A percentile compares a stretch with the other conserved stretches of the same genome.
phyloP scores from a whole-genome alignment of 352 stramenopile genomes.

The Peronosclerospora sorghi region DNA sequence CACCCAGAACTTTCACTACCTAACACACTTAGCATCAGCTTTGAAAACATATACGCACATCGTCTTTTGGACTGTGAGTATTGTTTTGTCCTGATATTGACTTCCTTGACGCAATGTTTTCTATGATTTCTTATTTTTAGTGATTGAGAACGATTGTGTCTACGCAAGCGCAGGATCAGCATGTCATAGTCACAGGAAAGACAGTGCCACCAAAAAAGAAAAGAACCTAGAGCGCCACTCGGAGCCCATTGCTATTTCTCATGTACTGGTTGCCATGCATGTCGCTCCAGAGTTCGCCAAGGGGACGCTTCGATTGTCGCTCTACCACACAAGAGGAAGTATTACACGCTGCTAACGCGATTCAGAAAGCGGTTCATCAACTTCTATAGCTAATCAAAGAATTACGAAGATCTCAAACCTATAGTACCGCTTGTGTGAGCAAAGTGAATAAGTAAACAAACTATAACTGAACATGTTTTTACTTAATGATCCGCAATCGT shows the following conservation, averaged over 20 bases:
- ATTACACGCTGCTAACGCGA: too few relatives aligned
- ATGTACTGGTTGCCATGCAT: too few relatives aligned
- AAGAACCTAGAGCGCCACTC: constrained; percentile 10
- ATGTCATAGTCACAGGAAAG: constrained; percentile 80
- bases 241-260: constrained; percentile 57
- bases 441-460: constrained; percentile 6
- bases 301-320: constrained; percentile 90
- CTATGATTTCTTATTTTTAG: constrained; percentile 5
- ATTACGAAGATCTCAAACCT: too few relatives aligned
- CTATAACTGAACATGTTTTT: too few relatives aligned
- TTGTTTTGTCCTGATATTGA: background rate
- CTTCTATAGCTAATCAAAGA: too few relatives aligned
- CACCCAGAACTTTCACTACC: constrained; percentile 76
- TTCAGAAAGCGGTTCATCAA: too few relatives aligned
- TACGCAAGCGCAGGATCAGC: constrained; percentile 89
- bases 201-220: constrained; percentile 9
- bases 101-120: background rate
- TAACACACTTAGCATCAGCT: constrained; percentile 95
- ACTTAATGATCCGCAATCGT: too few relatives aligned
- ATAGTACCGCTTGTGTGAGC: too few relatives aligned
- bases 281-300: too few relatives aligned
- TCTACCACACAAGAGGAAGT: constrained; percentile 85
- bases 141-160: constrained; percentile 76
- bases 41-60: constrained; percentile 77
- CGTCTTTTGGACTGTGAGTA: constrained; percentile 70